Evolutionary conservation across 352 stramenopile genomes (phyloP).

Genomic region (Phytophthora syringae): DNA sequence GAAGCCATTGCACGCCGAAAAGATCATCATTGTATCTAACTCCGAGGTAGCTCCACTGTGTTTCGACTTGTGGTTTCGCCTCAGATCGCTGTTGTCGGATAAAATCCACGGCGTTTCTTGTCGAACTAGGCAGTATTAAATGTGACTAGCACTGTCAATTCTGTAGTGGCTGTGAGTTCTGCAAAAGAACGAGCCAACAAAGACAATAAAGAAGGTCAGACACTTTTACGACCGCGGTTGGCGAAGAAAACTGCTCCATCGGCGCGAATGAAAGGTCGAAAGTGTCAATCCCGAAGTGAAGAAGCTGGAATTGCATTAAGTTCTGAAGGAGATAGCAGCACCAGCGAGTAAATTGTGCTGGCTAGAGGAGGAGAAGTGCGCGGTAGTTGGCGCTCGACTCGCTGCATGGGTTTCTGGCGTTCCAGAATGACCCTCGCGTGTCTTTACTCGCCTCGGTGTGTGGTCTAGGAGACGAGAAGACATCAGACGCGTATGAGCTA

Average conservation of each 20-base stretch:
- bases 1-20: constrained; percentile 52
- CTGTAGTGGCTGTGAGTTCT: neutral
- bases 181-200: constrained; percentile 21
- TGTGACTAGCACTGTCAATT: neutral
- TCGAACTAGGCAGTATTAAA: neutral
- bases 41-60: constrained; percentile 51
- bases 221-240: constrained; percentile 18
- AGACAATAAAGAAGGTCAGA: constrained; percentile 23
- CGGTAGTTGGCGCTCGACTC: constrained; percentile 60
- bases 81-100: constrained; percentile 52
- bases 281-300: constrained; percentile 19
- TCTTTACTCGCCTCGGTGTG: constrained; percentile 67
- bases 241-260: constrained; percentile 18
- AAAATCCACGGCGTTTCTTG: constrained; percentile 45
- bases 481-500: constrained; percentile 37
- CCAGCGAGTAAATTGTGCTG: constrained; percentile 21
- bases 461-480: constrained; percentile 38
- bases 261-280: constrained; percentile 7
- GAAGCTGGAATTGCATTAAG: constrained; percentile 2
- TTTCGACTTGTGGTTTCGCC: constrained; percentile 53
- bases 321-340: constrained; percentile 14
- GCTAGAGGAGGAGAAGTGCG: constrained; percentile 33
- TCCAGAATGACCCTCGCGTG: constrained; percentile 59
- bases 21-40: constrained; percentile 62
- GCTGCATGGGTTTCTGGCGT: constrained; percentile 43